These are phyloP conservation scores for Penicillium chermesinum DNA, from an alignment of 495 filamentous ascomycete genomes.

Conservation along the genomic window DNA sequence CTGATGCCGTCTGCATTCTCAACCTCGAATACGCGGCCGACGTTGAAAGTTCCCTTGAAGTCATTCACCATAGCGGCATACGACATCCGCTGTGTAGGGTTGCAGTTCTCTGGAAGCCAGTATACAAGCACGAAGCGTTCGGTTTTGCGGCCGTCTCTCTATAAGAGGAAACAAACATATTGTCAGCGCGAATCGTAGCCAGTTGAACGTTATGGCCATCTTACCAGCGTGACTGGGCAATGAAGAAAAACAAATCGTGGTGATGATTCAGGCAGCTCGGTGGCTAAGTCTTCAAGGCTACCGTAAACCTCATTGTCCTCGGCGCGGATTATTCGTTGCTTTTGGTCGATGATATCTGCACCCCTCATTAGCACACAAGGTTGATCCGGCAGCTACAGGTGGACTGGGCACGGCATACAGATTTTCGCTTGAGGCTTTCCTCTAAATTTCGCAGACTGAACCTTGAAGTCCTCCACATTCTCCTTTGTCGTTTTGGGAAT, in stretches of 20 bases:
- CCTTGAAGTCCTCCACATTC: not conserved
- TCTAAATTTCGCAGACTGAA: too few relatives aligned
- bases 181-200: not conserved
- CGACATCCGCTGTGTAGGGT: slow-evolving; percentile 77
- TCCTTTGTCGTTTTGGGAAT: not conserved
- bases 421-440: not conserved
- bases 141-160: slow-evolving; percentile 58
- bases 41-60: slow-evolving; percentile 85
- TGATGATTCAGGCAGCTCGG: slow-evolving; percentile 88
- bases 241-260: slow-evolving; percentile 86
- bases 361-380: not conserved
- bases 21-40: slow-evolving; percentile 74
- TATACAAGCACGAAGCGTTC: slow-evolving; percentile 91
- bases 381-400: not conserved
- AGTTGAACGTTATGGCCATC: slow-evolving; percentile 7
- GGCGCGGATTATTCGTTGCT: slow-evolving; percentile 75
- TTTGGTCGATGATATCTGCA: slow-evolving; percentile 67
- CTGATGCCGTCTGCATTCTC: slow-evolving; percentile 70
- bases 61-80: slow-evolving; percentile 94
- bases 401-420: not conserved
- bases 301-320: slow-evolving; percentile 75
- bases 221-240: slow-evolving; percentile 79
- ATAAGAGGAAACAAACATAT: not conserved
- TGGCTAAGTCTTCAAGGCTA: slow-evolving; percentile 69
- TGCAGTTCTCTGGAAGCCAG: slow-evolving; percentile 87